Conservation (phyloP, 2,329 filamentous ascomycete species). For the Phyllosticta citribraziliensis region DNA sequence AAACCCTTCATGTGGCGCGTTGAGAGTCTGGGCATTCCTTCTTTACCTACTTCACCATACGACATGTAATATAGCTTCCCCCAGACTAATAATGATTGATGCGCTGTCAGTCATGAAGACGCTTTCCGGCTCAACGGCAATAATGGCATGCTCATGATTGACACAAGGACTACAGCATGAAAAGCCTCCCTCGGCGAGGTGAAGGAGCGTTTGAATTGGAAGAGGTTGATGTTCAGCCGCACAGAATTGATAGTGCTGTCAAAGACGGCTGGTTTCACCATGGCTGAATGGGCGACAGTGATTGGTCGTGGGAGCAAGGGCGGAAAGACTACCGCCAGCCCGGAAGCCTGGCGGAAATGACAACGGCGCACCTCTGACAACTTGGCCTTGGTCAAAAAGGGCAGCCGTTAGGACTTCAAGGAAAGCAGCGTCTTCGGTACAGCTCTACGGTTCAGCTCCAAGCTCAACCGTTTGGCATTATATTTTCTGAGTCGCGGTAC, state of each 20-base stretch:
- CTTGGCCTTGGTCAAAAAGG: neutral
- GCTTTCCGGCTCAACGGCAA: too few relatives aligned
- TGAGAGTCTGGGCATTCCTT: too few relatives aligned
- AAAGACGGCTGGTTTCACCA: neutral
- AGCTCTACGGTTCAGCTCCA: too few relatives aligned
- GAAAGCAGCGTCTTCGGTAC: too few relatives aligned
- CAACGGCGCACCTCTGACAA: neutral
- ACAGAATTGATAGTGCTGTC: neutral
- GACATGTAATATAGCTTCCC: too few relatives aligned
- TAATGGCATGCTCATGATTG: too few relatives aligned
- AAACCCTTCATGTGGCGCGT: too few relatives aligned
- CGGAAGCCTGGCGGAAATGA: neutral
- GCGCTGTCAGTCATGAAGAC: too few relatives aligned
- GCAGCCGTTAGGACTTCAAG: too few relatives aligned
- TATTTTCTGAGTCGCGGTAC: neutral
- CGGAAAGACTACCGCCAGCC: neutral
- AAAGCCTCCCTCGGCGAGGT: neutral
- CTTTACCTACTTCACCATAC: too few relatives aligned
- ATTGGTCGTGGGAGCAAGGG: neutral
- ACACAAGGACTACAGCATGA: too few relatives aligned
- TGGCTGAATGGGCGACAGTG: neutral
- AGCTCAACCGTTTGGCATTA: neutral
- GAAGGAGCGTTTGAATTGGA: neutral
- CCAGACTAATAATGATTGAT: too few relatives aligned
- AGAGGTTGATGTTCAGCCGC: neutral